phyloP scores from a whole-genome alignment of 2,329 filamentous ascomycete genomes.

The Epichloe hybrida region DNA sequence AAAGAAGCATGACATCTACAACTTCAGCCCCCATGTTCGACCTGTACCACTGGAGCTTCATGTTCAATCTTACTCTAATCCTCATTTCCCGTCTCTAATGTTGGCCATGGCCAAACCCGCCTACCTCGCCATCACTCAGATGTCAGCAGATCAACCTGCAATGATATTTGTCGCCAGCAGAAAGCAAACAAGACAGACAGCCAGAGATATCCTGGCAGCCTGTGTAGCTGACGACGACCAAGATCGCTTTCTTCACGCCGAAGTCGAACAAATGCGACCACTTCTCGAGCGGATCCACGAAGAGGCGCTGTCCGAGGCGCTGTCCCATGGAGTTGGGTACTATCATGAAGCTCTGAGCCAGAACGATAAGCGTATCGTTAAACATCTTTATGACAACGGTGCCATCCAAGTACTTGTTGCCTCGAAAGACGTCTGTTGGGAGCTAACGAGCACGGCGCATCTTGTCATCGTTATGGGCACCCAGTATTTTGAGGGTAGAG shows the following conservation, averaged over 20 bases:
- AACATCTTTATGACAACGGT: conserved; percentile 78
- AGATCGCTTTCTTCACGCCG: conserved; percentile 81
- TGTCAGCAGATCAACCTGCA: conserved; percentile 79
- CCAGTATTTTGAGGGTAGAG: conserved; percentile 90
- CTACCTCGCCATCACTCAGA: conserved; percentile 75
- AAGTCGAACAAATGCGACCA: conserved; percentile 67
- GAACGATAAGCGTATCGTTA: conserved; percentile 86
- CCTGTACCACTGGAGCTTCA: conserved; percentile 85
- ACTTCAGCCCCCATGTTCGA: conserved; percentile 87
- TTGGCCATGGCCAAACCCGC: conserved; percentile 94
- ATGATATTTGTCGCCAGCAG: conserved; percentile 86
- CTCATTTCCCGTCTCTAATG: conserved; percentile 97
- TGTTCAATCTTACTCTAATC: conserved; percentile 88
- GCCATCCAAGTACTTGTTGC: conserved; percentile 73
- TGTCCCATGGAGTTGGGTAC: conserved; percentile 91
- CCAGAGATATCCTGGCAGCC: conserved; percentile 75
- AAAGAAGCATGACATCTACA: conserved; percentile 96
- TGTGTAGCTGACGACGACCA: conserved; percentile 83
- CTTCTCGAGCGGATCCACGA: conserved; percentile 77
- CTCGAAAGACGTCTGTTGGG: conserved; percentile 87
- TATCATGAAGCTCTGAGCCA: conserved; percentile 86
- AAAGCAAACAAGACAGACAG: conserved; percentile 82
- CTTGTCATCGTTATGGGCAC: conserved; percentile 95
- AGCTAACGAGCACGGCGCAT: conserved; percentile 76
- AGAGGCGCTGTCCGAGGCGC: conserved; percentile 70